Percentiles rank a stretch among this genome's conserved stretches.
phyloP scores from a whole-genome alignment of 2,329 filamentous ascomycete species.

The Aureobasidium sp. region DNA sequence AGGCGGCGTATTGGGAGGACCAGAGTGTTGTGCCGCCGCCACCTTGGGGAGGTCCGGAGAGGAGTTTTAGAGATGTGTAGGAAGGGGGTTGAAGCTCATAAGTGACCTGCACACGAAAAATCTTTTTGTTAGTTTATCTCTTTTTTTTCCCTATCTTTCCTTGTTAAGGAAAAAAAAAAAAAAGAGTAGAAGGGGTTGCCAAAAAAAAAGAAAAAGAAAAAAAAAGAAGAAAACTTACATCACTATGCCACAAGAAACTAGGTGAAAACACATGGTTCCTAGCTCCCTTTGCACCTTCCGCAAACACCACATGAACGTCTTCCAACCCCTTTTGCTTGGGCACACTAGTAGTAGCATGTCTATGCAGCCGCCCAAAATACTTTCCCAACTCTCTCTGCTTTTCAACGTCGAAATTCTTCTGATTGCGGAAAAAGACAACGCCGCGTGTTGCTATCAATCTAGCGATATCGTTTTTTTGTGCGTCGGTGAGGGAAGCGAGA shows the following conservation, averaged over 20 bases:
- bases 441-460: conserved; percentile 46
- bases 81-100: conserved; percentile 51
- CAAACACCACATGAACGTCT: conserved; percentile 50
- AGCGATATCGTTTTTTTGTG: conserved; percentile 48
- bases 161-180: too few relatives aligned
- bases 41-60: conserved; percentile 46
- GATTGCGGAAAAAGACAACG: conserved; percentile 51
- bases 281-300: conserved; percentile 46
- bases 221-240: conserved; percentile 19
- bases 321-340: conserved; percentile 43
- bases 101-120: conserved; percentile 36
- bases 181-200: too few relatives aligned
- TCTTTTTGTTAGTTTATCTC: too few relatives aligned
- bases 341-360: conserved; percentile 26
- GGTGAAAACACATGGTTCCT: conserved; percentile 45
- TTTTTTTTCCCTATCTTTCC: too few relatives aligned
- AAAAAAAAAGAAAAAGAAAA: too few relatives aligned
- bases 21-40: conserved; percentile 37
- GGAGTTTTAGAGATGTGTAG: conserved; percentile 48
- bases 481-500: conserved; percentile 41
- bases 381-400: conserved; percentile 16
- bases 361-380: conserved; percentile 17
- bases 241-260: conserved; percentile 48
- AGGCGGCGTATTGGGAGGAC: conserved; percentile 48
- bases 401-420: conserved; percentile 42